Percentiles rank a stretch among this genome's conserved stretches.
Conservation (phyloP, 23 red algal genomes). For the Cyanidium caldarium region DNA sequence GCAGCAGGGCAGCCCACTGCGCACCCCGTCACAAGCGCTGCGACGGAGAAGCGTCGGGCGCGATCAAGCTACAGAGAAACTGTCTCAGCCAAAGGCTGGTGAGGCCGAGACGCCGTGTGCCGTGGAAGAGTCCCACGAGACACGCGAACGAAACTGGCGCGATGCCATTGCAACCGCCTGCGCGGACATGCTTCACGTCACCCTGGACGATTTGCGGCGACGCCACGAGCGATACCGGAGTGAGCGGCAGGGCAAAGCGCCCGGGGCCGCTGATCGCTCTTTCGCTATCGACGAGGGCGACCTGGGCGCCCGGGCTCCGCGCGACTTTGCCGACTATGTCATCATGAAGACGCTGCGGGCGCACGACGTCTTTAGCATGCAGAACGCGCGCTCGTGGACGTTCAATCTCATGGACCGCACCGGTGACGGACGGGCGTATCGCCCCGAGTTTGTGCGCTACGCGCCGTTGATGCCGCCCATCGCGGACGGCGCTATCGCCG, state of each 20-base stretch:
- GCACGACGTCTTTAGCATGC: constrained; percentile 33
- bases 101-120: no score
- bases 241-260: neutral
- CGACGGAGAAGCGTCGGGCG: no score
- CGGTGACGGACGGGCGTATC: constrained; percentile 37
- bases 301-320: constrained; percentile 19
- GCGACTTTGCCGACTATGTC: constrained; percentile 58
- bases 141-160: no score
- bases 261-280: neutral
- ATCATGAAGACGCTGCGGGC: constrained; percentile 47
- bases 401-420: constrained; percentile 79
- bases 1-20: no score
- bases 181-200: constrained; percentile 31
- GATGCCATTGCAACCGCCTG: constrained; percentile 40
- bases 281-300: neutral
- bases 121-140: no score
- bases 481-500: constrained; percentile 43
- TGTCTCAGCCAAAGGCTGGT: no score
- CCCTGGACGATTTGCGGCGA: constrained; percentile 19
- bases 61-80: no score
- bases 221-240: neutral
- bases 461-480: constrained; percentile 45
- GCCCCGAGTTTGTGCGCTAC: constrained; percentile 42
- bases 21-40: no score
- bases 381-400: constrained; percentile 53